Conservation (phyloP, 345 rosid species). For the Sisymbrium altissimum region DNA sequence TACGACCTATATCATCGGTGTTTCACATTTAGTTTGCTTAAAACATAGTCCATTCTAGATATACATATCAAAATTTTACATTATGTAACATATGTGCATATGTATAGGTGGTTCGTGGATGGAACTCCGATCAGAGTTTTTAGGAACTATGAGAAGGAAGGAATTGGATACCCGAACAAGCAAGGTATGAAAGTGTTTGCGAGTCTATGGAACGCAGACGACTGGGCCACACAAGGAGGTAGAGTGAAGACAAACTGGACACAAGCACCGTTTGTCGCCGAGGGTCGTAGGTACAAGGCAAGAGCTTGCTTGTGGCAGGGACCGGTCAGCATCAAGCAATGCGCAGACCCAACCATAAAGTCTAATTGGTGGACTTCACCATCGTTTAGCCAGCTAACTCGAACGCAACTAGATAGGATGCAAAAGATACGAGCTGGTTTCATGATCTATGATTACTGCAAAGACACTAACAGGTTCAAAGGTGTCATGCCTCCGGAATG, state of each 20-base stretch:
- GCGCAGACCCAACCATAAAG: constrained; percentile 37
- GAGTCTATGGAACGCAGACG: constrained; percentile 75
- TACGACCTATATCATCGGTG: neutral
- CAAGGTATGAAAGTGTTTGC: constrained; percentile 68
- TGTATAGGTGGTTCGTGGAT: constrained; percentile 56
- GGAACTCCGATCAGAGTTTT: constrained; percentile 55
- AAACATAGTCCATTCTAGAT: neutral
- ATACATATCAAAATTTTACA: neutral
- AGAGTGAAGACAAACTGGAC: constrained; percentile 59
- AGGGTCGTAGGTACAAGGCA: constrained; percentile 42
- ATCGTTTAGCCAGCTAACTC: constrained; percentile 46
- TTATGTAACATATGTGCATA: constrained; percentile 4
- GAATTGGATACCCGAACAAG: constrained; percentile 64
- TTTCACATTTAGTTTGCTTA: neutral
- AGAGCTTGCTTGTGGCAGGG: constrained; percentile 74
- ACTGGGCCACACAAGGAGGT: constrained; percentile 82
- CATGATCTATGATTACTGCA: constrained; percentile 71
- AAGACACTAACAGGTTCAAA: constrained; percentile 51
- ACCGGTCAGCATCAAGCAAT: constrained; percentile 42
- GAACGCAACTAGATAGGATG: constrained; percentile 41
- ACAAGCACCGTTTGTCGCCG: constrained; percentile 51
- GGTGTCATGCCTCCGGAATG: constrained; percentile 67
- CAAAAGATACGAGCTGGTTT: constrained; percentile 52
- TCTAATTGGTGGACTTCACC: constrained; percentile 65
- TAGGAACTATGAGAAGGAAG: constrained; percentile 52